Evolutionary conservation across 1,139 yeast genomes (phyloP), one percentile per base, ranked within the genome.

Genomic region (Groenewaldozyma auringiensis): DNA sequence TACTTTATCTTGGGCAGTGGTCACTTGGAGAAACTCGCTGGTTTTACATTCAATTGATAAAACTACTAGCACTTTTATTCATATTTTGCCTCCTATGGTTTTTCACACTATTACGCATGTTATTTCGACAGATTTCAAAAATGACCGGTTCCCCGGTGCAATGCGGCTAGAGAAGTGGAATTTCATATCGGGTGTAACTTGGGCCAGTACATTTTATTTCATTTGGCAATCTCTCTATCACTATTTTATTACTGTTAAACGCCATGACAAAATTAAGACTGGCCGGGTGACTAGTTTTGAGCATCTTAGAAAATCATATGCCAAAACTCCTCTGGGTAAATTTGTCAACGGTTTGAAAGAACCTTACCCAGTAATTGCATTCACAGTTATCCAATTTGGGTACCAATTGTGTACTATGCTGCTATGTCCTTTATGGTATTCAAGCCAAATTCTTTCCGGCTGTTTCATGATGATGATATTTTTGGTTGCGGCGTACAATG

Each of bases 191-290:
- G 94, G 95, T 0, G 75, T 89, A 17, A 51, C 84, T 2, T 78
- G 83, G 74, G 87, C 97, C 0, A 82, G 95, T 0, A 58, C 85
- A n/a, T 80, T 84, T 56, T 92, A 92, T 60, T 75, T 89, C 47
- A 67, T 84, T n/a, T 92, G 98, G 98, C 98, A 92, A 67, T 75
- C 79, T 0, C 64, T 79, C 4, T 92, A 92, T 65, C 96, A 89
- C 63, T 87, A 87, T 64, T 92, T 92, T 64, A 92, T 92, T 55
- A 89, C 96, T 2, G 77, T 88, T 49, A 76, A 79, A 44, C 74
- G 81, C 47, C 80, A 85, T 45, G 87, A 83, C 41, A 79, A 88
- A 68, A 89, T 92, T 55, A 81, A 81, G 59, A 78, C 83, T 3
- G 97, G 98, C 1, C 75, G 83, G 50, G 85, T 82, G 22, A 92